A percentile compares a stretch with the other conserved stretches of the same genome.
These are phyloP conservation scores for Erysimum pusillum DNA, from an alignment of 441 rosid genomes.

Conservation along the genomic window DNA sequence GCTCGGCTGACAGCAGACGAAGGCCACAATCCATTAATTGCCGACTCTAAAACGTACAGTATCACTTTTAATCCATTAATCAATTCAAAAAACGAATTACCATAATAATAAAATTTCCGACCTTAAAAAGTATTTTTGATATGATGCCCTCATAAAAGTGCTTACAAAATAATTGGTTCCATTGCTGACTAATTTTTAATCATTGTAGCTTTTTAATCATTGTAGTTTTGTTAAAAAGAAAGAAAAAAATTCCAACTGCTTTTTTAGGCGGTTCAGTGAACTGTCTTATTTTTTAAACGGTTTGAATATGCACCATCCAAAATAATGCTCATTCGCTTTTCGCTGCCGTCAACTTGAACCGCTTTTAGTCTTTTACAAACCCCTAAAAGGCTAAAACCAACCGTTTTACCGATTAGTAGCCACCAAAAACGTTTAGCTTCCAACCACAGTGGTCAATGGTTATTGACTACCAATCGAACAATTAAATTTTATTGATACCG, in stretches of 20 bases:
- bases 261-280: not conserved
- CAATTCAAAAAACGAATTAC: not conserved
- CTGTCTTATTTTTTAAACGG: not conserved
- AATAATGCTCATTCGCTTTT: not conserved
- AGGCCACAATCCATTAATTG: conserved; percentile 7
- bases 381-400: not conserved
- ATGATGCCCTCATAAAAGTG: not conserved
- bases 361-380: too few species aligned
- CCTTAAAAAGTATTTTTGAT: not conserved
- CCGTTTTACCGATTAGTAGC: not conserved
- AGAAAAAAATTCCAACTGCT: not conserved
- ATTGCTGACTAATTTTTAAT: not conserved
- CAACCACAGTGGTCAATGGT: not conserved
- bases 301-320: too few species aligned
- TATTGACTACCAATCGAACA: not conserved
- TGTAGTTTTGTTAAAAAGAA: too few species aligned
- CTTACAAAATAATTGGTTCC: conserved; percentile 13
- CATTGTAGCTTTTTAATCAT: too few species aligned
- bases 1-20: conserved; percentile 25
- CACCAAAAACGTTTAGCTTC: not conserved
- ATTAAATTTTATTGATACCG: not conserved
- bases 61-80: too few species aligned
- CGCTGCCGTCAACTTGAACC: not conserved
- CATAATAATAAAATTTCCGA: not conserved
- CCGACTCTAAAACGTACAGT: not conserved